A percentile compares a stretch with the other conserved stretches of the same genome.
Conservation (phyloP, 2,329 filamentous ascomycete species). For the Colletotrichum gloeosporioides region DNA sequence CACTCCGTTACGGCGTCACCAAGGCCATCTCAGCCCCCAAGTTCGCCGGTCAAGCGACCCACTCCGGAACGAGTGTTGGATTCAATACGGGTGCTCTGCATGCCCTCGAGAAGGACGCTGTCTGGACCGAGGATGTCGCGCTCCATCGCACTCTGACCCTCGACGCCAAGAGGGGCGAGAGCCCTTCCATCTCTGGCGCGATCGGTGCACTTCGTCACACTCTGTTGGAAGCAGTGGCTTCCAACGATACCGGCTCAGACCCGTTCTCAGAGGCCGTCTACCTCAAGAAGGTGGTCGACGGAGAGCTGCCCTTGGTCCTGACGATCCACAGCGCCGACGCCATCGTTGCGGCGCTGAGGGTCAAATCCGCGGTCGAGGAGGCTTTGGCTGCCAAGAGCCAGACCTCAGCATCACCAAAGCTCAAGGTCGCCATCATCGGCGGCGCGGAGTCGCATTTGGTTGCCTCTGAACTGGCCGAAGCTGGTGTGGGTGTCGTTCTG, state of each 20-base stretch:
- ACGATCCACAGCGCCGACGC: slow-evolving; percentile 68
- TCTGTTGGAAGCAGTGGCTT: slow-evolving; percentile 55
- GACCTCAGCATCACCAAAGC: slow-evolving; percentile 24
- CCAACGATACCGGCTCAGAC: slow-evolving; percentile 40
- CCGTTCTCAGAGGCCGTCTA: slow-evolving; percentile 54
- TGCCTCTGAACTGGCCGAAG: slow-evolving; percentile 61
- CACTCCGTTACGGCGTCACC: slow-evolving; percentile 62
- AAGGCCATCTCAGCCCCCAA: slow-evolving; percentile 62
- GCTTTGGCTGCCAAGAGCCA: slow-evolving; percentile 29
- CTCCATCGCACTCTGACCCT: slow-evolving; percentile 64
- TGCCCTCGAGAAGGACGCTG: slow-evolving; percentile 50
- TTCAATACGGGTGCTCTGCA: slow-evolving; percentile 58
- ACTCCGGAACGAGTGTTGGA: slow-evolving; percentile 64
- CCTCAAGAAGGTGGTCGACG: slow-evolving; percentile 59
- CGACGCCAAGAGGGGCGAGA: slow-evolving; percentile 47
- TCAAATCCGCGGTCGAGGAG: slow-evolving; percentile 63
- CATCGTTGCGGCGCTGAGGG: slow-evolving; percentile 62
- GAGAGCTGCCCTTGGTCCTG: slow-evolving; percentile 59
- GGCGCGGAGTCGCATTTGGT: slow-evolving; percentile 68
- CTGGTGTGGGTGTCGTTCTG: slow-evolving; percentile 64
- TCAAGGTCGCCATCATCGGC: slow-evolving; percentile 65
- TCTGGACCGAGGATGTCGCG: slow-evolving; percentile 60
- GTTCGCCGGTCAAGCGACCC: slow-evolving; percentile 44
- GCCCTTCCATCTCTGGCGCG: slow-evolving; percentile 57
- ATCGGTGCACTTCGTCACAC: slow-evolving; percentile 58